Evolutionary conservation across 1,284 basidiomycete genomes (phyloP), one percentile per base, ranked within the genome.

Genomic region (Crocinoboletus sp.): DNA sequence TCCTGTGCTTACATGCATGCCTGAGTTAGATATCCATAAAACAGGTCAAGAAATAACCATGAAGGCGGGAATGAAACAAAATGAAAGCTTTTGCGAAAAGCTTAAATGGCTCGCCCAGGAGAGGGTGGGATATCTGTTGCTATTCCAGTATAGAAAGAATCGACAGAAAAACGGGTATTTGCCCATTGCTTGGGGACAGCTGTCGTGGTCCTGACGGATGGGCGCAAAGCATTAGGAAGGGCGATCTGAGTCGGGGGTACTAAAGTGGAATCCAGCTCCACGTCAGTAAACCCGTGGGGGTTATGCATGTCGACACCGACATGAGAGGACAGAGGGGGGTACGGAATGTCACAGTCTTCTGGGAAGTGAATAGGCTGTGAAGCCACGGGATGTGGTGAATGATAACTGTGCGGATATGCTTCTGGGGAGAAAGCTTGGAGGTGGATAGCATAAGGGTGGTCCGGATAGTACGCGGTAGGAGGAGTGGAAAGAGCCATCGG

Each of bases 61-160:
- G 5, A 28, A 15, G 32, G 25, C 27, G 17, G 9, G 24, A 16
- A 36, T 13, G 29, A 36, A 17, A 41, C 17, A 33, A 30, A 28
- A 23, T 9, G 6, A 25, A 20, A 28, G 37, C n/a, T 38, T 41
- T 47, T 41, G 3, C 28, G 47, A 45, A 31, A 42, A 45, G 34
- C 32, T 58, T 24, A 61, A 4, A 52, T 4, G 28, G 61, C 59
- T 29, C 29, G 48, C 5, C 60, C 62, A 25, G 44, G 9, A 20
- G 49, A 11, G 1, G 45, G 6, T 4, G 44, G 24, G 24, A 34
- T 25, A 22, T 63, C 51, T 4, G 36, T 20, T 15, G 20, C 35
- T 22, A 58, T 59, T 40, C 62, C 59, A 0, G 56, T 23, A 13
- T 63, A 63, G 28, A 63, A 63, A 11, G 61, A 66, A 44, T 63